Evolutionary conservation across 2,329 filamentous ascomycete genomes (phyloP).

Genomic region (Apiospora rasikravindrae): DNA sequence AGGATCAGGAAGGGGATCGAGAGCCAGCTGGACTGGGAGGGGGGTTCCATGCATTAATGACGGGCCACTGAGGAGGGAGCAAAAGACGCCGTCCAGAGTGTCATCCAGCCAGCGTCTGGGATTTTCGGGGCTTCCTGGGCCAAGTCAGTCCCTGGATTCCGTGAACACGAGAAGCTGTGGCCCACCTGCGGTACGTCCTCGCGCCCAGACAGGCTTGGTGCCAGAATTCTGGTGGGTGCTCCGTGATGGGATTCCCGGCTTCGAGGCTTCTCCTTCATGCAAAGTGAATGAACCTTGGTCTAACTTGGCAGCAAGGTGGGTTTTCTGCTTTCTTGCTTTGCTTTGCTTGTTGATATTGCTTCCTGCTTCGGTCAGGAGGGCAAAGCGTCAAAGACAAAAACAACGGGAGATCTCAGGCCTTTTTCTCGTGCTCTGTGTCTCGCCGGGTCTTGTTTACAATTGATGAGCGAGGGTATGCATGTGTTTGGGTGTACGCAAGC

Average conservation of each 20-base stretch:
- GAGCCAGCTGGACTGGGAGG: neutral
- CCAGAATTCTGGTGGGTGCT: neutral
- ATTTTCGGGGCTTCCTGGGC: constrained; percentile 18
- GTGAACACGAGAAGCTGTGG: constrained; percentile 13
- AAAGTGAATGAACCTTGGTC: constrained; percentile 14
- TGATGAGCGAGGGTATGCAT: neutral
- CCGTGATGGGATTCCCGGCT: constrained; percentile 13
- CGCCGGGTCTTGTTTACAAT: neutral
- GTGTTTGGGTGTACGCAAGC: constrained; percentile 4
- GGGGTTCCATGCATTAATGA: constrained; percentile 13
- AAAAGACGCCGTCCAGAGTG: neutral
- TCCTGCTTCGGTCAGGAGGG: neutral
- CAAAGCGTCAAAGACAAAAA: neutral
- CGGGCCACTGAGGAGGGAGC: constrained; percentile 4
- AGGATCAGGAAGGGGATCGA: neutral
- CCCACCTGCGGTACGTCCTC: constrained; percentile 17
- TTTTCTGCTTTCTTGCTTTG: neutral
- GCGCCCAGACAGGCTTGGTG: constrained; percentile 5
- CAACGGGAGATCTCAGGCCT: neutral
- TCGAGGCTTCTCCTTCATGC: constrained; percentile 11
- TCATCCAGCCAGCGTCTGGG: constrained; percentile 17
- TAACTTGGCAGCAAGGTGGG: neutral
- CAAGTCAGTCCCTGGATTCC: constrained; percentile 2
- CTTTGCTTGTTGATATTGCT: neutral
- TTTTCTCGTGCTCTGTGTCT: neutral